Evolutionary conservation across 345 rosid genomes (phyloP).

Genomic region (Brassica carinata): DNA sequence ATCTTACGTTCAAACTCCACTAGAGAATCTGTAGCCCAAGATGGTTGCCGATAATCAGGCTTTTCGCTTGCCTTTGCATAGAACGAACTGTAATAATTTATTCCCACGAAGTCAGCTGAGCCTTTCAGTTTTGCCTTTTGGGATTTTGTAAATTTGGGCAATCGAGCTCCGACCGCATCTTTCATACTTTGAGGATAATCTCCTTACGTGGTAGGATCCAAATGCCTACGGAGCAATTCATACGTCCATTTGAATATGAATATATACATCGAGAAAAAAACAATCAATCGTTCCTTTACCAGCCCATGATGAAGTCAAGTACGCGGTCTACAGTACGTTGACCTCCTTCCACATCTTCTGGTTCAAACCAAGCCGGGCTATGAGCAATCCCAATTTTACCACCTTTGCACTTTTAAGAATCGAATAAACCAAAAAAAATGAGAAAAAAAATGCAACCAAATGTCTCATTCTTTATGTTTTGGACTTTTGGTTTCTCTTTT

Average conservation of each 20-base stretch:
- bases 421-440: neutral
- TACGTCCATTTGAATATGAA: neutral
- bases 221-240: slow-evolving; percentile 27
- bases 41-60: slow-evolving; percentile 14
- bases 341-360: slow-evolving; percentile 26
- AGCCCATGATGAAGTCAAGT: slow-evolving; percentile 38
- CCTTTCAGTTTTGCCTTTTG: slow-evolving; percentile 27
- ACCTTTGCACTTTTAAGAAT: slow-evolving; percentile 28
- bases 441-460: neutral
- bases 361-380: slow-evolving; percentile 41
- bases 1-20: slow-evolving; percentile 41
- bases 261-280: neutral
- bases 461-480: too few species aligned
- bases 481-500: slow-evolving; percentile 5
- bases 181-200: slow-evolving; percentile 42
- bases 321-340: slow-evolving; percentile 19
- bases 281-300: slow-evolving; percentile 11
- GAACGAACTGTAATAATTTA: slow-evolving; percentile 49
- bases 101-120: slow-evolving; percentile 44
- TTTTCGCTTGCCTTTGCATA: slow-evolving; percentile 21
- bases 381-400: slow-evolving; percentile 41
- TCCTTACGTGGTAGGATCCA: slow-evolving; percentile 38
- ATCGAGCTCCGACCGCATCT: slow-evolving; percentile 32
- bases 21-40: slow-evolving; percentile 45
- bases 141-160: slow-evolving; percentile 28